These are phyloP conservation scores for Hirsutella thompsonii DNA, from an alignment of 2,329 filamentous ascomycete species.

Conservation along the genomic window DNA sequence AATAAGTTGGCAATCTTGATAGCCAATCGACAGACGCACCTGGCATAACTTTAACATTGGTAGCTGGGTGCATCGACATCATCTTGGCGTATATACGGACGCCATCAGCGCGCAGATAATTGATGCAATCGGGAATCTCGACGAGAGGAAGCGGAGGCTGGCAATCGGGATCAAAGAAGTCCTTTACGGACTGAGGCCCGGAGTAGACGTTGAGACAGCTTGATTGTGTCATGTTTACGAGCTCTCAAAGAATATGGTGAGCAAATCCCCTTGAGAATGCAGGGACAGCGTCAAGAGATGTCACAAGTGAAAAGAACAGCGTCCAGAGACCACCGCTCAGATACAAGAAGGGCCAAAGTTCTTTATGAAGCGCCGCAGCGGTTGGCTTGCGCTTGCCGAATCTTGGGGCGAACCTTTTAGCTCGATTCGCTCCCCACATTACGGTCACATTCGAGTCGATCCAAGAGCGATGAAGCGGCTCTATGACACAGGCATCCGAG, in stretches of 20 bases:
- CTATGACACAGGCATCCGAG: neutral
- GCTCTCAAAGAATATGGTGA: too few relatives aligned
- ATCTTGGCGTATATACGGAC: constrained; percentile 53
- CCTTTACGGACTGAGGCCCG: constrained; percentile 38
- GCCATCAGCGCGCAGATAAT: constrained; percentile 41
- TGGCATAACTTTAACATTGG: constrained; percentile 50
- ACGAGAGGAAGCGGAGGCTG: constrained; percentile 45
- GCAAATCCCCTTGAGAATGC: too few relatives aligned
- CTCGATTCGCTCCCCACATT: too few relatives aligned
- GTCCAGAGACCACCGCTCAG: too few relatives aligned
- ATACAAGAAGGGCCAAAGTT: too few relatives aligned
- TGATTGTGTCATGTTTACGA: constrained; percentile 13
- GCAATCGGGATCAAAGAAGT: constrained; percentile 46
- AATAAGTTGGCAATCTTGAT: neutral
- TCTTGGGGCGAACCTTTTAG: too few relatives aligned
- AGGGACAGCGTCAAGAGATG: too few relatives aligned
- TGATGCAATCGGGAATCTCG: constrained; percentile 42
- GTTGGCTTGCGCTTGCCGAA: too few relatives aligned
- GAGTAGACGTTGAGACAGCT: constrained; percentile 37
- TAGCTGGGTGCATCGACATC: constrained; percentile 47
- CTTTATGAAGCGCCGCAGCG: too few relatives aligned
- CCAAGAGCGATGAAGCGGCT: too few relatives aligned
- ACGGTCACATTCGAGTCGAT: too few relatives aligned
- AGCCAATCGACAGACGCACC: neutral
- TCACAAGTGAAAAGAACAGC: too few relatives aligned